Base-by-base conservation (phyloP, 345 rosid genomes). In the Populus euphratica region DNA sequence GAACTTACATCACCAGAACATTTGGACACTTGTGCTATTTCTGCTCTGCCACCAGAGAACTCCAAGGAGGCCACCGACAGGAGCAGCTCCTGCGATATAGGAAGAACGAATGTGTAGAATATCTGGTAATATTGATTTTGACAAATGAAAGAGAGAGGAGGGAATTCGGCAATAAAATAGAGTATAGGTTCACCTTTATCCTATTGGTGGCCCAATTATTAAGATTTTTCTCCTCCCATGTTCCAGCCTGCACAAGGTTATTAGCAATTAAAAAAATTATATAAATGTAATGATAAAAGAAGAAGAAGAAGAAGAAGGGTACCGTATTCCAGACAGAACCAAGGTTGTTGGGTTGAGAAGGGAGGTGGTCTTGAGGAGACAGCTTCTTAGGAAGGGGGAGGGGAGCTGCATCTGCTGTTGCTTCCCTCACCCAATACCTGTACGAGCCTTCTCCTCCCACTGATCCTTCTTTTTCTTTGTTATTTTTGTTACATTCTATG, bases 191-290 rank as follows among this genome's bases (percentile, higher is more conserved):
- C 63, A 91, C 98, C 97, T 90, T 90, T 65, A 94, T 85, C 83
- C 98, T 88, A 0, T 90, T 86, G 44, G 77, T 83, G 36, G 99
- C 97, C 99, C 98, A 93, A 68, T 85, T 86, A n/a, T 90, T 93
- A 72, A 95, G 91, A 81, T 73, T 90, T 73, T 93, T 95, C 81
- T 95, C 98, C 84, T 95, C 99, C 99, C 99, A 95, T 69, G 99
- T 95, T 47, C 98, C 99, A 36, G 98, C 99, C 99, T 95, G 72
- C 10, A 66, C 4, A 29, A 38, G 41, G 27, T 61, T 61, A 25
- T 21, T 63, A 79, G 36, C 8, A 27, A 73, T 3, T 11, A 12
- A 52, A 9, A 9, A 43, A 38, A 18, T 4, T 17, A n/a, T 3
- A 72, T 25, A 68, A 54, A 56, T 38, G 35, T 12, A 77, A 70